Percentiles rank a stretch among this genome's conserved stretches.
Conservation (phyloP, 2,329 filamentous ascomycete genomes). For the Celoporthe dispersa region DNA sequence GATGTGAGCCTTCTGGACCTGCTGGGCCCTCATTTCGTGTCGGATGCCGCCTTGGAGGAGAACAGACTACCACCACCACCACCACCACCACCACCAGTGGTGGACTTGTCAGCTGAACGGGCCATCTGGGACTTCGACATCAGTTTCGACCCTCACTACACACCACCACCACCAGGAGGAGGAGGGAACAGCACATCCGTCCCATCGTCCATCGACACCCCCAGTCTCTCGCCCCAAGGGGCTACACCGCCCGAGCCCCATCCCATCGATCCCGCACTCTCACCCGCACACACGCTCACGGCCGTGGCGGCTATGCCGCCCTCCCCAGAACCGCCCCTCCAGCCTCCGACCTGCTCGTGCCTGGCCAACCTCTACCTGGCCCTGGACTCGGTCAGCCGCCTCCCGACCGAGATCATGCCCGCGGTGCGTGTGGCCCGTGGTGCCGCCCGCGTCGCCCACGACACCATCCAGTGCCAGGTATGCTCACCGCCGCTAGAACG, state of each 20-base stretch:
- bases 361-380: slow-evolving; percentile 55
- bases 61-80: slow-evolving; percentile 22
- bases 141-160: slow-evolving; percentile 11
- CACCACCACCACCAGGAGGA: neutral
- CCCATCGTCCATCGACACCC: slow-evolving; percentile 15
- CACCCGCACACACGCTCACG: neutral
- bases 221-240: slow-evolving; percentile 24
- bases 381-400: slow-evolving; percentile 53
- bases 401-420: slow-evolving; percentile 49
- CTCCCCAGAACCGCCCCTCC: slow-evolving; percentile 4
- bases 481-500: slow-evolving; percentile 48
- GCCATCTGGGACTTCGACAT: slow-evolving; percentile 13
- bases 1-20: slow-evolving; percentile 46
- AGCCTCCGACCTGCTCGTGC: slow-evolving; percentile 47
- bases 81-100: slow-evolving; percentile 11
- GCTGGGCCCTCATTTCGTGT: slow-evolving; percentile 36
- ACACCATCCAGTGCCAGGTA: slow-evolving; percentile 53
- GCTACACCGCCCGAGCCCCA: slow-evolving; percentile 24
- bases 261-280: slow-evolving; percentile 13
- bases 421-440: slow-evolving; percentile 54
- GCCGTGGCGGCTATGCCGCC: slow-evolving; percentile 15
- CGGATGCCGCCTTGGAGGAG: slow-evolving; percentile 19
- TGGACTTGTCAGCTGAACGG: slow-evolving; percentile 2
- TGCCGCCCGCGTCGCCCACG: slow-evolving; percentile 54
- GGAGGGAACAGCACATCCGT: neutral